phyloP scores from a whole-genome alignment of 2,329 filamentous ascomycete species.

The Penicillium sp. region DNA sequence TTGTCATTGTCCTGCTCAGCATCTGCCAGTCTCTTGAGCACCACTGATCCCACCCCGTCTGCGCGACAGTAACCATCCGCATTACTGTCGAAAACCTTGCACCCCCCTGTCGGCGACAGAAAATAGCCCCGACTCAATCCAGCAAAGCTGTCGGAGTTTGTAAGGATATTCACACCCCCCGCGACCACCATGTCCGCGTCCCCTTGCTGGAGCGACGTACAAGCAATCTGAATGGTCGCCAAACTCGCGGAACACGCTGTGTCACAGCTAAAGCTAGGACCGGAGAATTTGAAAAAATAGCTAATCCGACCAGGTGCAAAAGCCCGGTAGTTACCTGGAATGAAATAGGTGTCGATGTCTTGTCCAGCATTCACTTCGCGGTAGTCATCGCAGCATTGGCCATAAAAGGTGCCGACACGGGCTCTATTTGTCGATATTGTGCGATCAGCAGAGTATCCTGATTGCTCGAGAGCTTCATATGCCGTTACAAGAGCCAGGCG shows the following conservation, averaged over 20 bases:
- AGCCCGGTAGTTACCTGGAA: conserved; percentile 64
- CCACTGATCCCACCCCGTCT: conserved; percentile 54
- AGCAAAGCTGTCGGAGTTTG: conserved; percentile 77
- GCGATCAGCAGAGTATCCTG: conserved; percentile 70
- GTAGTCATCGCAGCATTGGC: conserved; percentile 68
- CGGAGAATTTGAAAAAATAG: conserved; percentile 76
- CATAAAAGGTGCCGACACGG: conserved; percentile 70
- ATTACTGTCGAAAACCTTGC: conserved; percentile 53
- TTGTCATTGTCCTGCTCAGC: conserved; percentile 56
- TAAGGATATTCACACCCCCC: conserved; percentile 74
- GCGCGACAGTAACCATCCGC: conserved; percentile 61
- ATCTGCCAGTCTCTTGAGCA: conserved; percentile 56
- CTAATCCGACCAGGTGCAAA: conserved; percentile 69
- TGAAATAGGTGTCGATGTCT: conserved; percentile 48
- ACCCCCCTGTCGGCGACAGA: conserved; percentile 44
- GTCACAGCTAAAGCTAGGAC: conserved; percentile 72
- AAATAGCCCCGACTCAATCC: conserved; percentile 64
- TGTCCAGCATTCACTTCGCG: conserved; percentile 60
- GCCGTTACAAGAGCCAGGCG: conserved; percentile 75
- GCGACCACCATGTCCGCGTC: conserved; percentile 81
- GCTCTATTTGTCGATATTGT: conserved; percentile 40
- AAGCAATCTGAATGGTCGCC: conserved; percentile 71
- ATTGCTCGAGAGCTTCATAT: conserved; percentile 80
- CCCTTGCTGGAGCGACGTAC: conserved; percentile 71
- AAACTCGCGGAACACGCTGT: conserved; percentile 69